Base-by-base conservation (phyloP, 768 basidiomycete species). In the Leccinum truebloodii region DNA sequence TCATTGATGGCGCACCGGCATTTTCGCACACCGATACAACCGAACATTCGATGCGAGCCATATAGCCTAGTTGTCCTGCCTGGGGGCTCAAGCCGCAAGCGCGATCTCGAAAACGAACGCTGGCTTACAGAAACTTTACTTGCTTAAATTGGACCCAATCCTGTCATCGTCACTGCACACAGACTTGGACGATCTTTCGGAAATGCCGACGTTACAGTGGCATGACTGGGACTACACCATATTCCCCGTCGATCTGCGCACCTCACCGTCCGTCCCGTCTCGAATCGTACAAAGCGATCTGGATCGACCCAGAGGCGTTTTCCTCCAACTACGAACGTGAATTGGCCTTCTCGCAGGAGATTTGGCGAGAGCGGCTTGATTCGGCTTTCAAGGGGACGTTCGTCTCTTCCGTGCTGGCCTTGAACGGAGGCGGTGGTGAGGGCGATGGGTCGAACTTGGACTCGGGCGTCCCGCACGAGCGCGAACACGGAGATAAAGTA, bases 191-290 rank as follows among this genome's bases (percentile, higher is more conserved):
- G 4, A 20, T 44, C 41, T 44, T 44, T 20, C n/a, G n/a, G n/a
- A 44, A 44, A 44, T 44, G 41, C 41, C n/a, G n/a, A 20, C n/a
- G n/a, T 20, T 18, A 41, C 39, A 41, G 39, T 2, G 18, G 39
- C 39, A 18, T 41, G 39, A 4, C 39, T n/a, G 20, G n/a, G n/a
- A 20, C n/a, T 65, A 67, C 56, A 61, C 18, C 18, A 6, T 67
- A 54, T 65, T 66, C 14, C 52, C 72, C 28, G 44, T 70, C 41
- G 16, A 66, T 26, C 34, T 46, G 6, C 61, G 58, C 18, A 4
- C 54, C 35, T 59, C 71, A n/a, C 32, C 64, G 28, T n/a, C n/a
- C n/a, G n/a, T 57, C 61, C 34, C 73, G 74, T 26, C 55, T 81
- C 44, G 52, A 52, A 7, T 54, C 59, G 13, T 73, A 61, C 51